These are phyloP conservation scores for Fusarium sp. DNA, from an alignment of 2,329 filamentous ascomycete genomes.

Conservation along the genomic window DNA sequence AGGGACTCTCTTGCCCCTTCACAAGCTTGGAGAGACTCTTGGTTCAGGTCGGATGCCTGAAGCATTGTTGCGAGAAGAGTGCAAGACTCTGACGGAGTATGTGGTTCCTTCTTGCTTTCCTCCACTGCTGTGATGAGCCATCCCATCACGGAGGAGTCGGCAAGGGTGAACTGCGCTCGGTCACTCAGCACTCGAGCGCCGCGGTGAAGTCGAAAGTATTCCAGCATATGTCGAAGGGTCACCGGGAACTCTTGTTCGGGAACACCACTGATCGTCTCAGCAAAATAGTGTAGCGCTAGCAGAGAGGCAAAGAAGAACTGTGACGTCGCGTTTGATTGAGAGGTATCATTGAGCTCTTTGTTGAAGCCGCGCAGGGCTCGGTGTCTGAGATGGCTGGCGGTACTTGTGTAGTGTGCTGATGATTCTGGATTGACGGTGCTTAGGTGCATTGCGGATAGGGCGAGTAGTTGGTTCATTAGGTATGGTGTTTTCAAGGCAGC, in stretches of 20 bases:
- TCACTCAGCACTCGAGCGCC: slow-evolving; percentile 1
- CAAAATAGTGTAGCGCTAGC: slow-evolving; percentile 14
- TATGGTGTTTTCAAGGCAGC: slow-evolving; percentile 13
- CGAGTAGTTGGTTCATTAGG: slow-evolving; percentile 25
- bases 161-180: not conserved
- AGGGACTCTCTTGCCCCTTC: not conserved
- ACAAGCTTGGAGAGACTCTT: not conserved
- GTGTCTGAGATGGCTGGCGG: not conserved
- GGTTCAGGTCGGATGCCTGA: not conserved
- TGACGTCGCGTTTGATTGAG: slow-evolving; percentile 2
- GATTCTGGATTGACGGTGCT: not conserved
- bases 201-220: slow-evolving; percentile 18
- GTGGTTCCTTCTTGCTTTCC: not conserved
- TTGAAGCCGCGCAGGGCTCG: slow-evolving; percentile 21
- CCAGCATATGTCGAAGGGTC: not conserved
- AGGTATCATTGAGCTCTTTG: not conserved
- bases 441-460: slow-evolving; percentile 19
- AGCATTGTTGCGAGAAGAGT: not conserved
- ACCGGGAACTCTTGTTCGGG: not conserved
- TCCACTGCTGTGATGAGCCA: not conserved
- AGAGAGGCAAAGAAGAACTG: slow-evolving; percentile 24
- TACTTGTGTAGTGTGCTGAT: not conserved
- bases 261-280: not conserved
- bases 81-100: accelerated
- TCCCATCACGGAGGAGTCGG: not conserved